These are phyloP conservation scores for Miamiensis avidus DNA, from an alignment of 169 alveolate genomes.

Conservation along the genomic window DNA sequence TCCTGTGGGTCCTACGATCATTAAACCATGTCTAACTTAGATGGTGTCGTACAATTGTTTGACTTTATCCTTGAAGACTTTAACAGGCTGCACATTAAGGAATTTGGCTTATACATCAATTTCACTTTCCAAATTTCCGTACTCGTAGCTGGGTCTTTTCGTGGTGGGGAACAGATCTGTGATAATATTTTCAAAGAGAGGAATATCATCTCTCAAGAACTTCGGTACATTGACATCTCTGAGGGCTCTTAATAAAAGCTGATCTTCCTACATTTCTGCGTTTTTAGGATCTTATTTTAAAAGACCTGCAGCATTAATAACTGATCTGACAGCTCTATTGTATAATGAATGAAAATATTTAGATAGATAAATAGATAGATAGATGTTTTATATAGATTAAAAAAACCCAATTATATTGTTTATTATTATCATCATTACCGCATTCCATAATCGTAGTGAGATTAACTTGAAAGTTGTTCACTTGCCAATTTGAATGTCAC, in stretches of 20 bases:
- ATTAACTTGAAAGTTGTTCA: constrained; percentile 70
- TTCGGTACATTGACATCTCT: constrained; percentile 81
- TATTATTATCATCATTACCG: too few species aligned
- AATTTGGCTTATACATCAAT: constrained; percentile 36
- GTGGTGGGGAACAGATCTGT: constrained; percentile 79
- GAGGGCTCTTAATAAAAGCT: constrained; percentile 71
- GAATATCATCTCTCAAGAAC: constrained; percentile 72
- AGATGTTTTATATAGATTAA: too few species aligned
- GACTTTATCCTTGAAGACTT: constrained; percentile 39
- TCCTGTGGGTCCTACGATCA: constrained; percentile 91
- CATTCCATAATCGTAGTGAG: constrained; percentile 80
- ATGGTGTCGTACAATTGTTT: constrained; percentile 41
- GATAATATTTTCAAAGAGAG: constrained; percentile 68
- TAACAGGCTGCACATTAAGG: constrained; percentile 16
- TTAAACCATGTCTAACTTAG: constrained; percentile 84
- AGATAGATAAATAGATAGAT: too few species aligned
- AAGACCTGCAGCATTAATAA: constrained; percentile 88
- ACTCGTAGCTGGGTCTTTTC: constrained; percentile 87
- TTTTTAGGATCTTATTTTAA: constrained; percentile 69
- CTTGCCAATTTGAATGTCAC: constrained; percentile 65
- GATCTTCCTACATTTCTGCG: constrained; percentile 67
- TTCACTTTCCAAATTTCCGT: constrained; percentile 82
- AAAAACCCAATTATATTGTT: too few species aligned
- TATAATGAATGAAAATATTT: too few species aligned
- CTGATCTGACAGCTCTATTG: constrained; percentile 80